Percentiles rank a stretch among this genome's conserved stretches.
Conservation (phyloP, 2,329 filamentous ascomycete genomes). For the Pseudocercospora crystallina region DNA sequence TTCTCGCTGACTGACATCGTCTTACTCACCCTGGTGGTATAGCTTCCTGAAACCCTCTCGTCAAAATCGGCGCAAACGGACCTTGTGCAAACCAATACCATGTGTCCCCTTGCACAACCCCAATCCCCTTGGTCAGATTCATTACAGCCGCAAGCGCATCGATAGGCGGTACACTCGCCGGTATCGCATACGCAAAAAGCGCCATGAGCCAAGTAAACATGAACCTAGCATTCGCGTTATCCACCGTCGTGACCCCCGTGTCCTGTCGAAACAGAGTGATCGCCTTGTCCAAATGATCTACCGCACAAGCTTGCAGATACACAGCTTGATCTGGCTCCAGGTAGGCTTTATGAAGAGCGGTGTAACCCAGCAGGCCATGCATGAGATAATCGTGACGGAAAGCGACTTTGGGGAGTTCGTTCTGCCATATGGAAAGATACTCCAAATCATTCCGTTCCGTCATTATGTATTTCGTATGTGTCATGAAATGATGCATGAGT, state of each 20-base stretch:
- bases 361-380: slow-evolving; percentile 32
- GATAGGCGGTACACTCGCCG: slow-evolving; percentile 29
- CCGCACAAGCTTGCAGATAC: slow-evolving; percentile 28
- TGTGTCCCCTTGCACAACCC: slow-evolving; percentile 25
- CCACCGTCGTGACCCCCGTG: slow-evolving; percentile 18
- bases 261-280: slow-evolving; percentile 26
- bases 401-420: slow-evolving; percentile 29
- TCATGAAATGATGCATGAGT: slow-evolving; percentile 34
- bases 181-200: slow-evolving; percentile 31
- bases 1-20: too few relatives aligned
- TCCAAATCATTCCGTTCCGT: slow-evolving; percentile 25
- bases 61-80: slow-evolving; percentile 30
- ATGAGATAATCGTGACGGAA: slow-evolving; percentile 31
- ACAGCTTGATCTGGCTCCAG: slow-evolving; percentile 23
- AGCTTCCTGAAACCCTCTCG: slow-evolving; percentile 24
- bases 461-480: slow-evolving; percentile 25
- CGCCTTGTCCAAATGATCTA: slow-evolving; percentile 34
- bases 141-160: slow-evolving; percentile 33
- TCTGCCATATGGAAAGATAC: slow-evolving; percentile 28
- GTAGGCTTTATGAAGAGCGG: slow-evolving; percentile 31
- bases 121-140: slow-evolving; percentile 29
- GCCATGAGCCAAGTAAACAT: slow-evolving; percentile 30
- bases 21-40: slow-evolving; percentile 10
- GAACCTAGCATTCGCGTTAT: slow-evolving; percentile 32
- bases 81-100: slow-evolving; percentile 33